Conservation (phyloP, 345 rosid species). For the Hirschfeldia incana region DNA sequence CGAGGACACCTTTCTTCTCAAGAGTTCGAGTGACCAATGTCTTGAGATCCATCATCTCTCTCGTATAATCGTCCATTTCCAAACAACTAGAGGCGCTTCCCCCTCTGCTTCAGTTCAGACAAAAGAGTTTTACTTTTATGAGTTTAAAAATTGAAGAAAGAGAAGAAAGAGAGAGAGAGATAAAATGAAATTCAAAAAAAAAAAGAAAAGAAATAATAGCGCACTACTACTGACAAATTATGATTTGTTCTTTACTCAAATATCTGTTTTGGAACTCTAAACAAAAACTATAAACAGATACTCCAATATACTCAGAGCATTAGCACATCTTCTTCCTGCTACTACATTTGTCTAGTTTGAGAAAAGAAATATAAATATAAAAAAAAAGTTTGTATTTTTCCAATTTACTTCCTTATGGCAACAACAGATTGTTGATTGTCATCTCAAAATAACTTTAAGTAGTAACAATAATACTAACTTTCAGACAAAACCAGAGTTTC, state of each 20-base stretch:
- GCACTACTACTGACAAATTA: not conserved
- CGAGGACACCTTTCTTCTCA: slow-evolving; percentile 97
- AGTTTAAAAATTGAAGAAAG: not conserved
- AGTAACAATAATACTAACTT: not conserved
- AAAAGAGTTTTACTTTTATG: not conserved
- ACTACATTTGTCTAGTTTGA: not conserved
- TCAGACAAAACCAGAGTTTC: not conserved
- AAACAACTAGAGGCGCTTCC: not conserved
- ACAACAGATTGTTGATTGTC: not conserved
- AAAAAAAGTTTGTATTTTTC: not conserved
- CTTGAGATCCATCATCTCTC: slow-evolving; percentile 99
- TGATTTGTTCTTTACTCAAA: not conserved
- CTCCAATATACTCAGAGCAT: too few species aligned
- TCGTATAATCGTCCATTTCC: slow-evolving; percentile 90
- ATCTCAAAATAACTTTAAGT: not conserved
- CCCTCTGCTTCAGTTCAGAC: not conserved
- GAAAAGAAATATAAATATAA: not conserved
- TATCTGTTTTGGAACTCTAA: not conserved
- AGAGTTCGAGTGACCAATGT: slow-evolving; percentile 97
- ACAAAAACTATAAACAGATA: not conserved
- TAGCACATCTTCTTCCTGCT: not conserved
- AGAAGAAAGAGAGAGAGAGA: not conserved
- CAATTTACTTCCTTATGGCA: not conserved
- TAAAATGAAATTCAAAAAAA: not conserved
- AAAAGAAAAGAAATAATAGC: not conserved